phyloP scores from a whole-genome alignment of 805 yeast species.

The Millerago galiae region DNA sequence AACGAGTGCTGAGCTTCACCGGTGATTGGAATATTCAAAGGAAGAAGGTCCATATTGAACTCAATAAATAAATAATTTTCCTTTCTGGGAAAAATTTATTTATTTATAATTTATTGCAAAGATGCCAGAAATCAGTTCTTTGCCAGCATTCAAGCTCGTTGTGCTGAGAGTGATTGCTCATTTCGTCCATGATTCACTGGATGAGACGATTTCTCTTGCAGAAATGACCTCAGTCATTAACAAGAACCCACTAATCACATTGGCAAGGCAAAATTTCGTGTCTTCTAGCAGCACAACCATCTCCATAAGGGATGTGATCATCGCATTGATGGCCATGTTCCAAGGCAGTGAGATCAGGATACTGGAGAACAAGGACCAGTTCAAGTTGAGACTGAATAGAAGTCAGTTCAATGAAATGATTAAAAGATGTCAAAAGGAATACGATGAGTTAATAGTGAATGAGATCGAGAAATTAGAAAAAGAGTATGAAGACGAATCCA shows the following conservation, averaged over 20 bases:
- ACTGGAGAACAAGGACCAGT: constrained; percentile 20
- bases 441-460: constrained; percentile 3
- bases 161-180: constrained; percentile 23
- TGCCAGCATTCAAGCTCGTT: constrained; percentile 17
- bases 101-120: not conserved
- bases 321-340: constrained; percentile 20
- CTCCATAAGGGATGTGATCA: constrained; percentile 19
- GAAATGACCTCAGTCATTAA: constrained; percentile 20
- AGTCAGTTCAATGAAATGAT: constrained; percentile 16
- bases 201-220: constrained; percentile 17
- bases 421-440: constrained; percentile 5
- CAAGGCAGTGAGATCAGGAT: constrained; percentile 19
- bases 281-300: constrained; percentile 9
- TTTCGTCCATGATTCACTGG: constrained; percentile 19
- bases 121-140: constrained; percentile 4
- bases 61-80: not conserved
- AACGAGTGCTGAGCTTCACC: not conserved
- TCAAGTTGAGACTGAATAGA: constrained; percentile 17
- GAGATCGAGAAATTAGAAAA: not conserved
- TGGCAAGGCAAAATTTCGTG: constrained; percentile 6
- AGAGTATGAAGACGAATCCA: not conserved
- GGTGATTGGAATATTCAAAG: not conserved
- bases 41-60: not conserved
- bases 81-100: not conserved
- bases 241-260: constrained; percentile 12